phyloP scores from a whole-genome alignment of 495 filamentous ascomycete genomes.

The Aspergillus taichungensis region DNA sequence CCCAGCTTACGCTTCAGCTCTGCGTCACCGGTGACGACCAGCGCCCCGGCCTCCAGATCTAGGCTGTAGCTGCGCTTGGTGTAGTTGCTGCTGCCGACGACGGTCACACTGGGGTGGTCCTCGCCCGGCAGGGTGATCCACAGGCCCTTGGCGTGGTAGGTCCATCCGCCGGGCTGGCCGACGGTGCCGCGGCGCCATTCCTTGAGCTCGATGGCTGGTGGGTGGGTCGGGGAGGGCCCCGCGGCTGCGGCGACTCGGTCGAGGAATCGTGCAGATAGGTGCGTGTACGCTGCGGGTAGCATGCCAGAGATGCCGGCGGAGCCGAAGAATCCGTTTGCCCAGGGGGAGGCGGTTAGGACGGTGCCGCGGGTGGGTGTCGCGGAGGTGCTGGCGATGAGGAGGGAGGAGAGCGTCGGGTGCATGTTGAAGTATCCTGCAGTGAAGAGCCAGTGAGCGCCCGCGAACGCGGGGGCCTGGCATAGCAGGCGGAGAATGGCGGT shows the following conservation, averaged over 20 bases:
- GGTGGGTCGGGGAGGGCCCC: slow-evolving; percentile 35
- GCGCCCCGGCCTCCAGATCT: slow-evolving; percentile 77
- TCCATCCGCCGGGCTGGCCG: slow-evolving; percentile 77
- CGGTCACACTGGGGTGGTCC: slow-evolving; percentile 59
- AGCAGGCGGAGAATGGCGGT: slow-evolving; percentile 62
- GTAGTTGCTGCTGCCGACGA: slow-evolving; percentile 92
- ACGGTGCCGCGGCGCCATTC: slow-evolving; percentile 87
- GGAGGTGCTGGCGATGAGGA: slow-evolving; percentile 58
- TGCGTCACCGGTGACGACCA: slow-evolving; percentile 75
- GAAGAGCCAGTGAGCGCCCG: slow-evolving; percentile 77
- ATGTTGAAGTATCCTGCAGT: slow-evolving; percentile 99
- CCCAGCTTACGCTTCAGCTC: slow-evolving; percentile 62
- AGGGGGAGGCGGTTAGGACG: slow-evolving; percentile 86
- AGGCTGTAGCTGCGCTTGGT: slow-evolving; percentile 87
- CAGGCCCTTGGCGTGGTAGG: slow-evolving; percentile 94
- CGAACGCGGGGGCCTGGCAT: slow-evolving; percentile 44
- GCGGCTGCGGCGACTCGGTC: slow-evolving; percentile 51
- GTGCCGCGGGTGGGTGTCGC: slow-evolving; percentile 52
- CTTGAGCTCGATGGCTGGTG: slow-evolving; percentile 51
- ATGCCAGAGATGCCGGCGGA: slow-evolving; percentile 82
- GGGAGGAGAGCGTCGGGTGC: slow-evolving; percentile 64
- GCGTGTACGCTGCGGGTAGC: slow-evolving; percentile 84
- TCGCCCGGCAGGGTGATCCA: slow-evolving; percentile 70
- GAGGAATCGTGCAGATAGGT: slow-evolving; percentile 76
- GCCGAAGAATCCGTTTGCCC: slow-evolving; percentile 92